Conservation (phyloP, 192 early-diverging fungal species). For the Chytriomyces hyalinus region DNA sequence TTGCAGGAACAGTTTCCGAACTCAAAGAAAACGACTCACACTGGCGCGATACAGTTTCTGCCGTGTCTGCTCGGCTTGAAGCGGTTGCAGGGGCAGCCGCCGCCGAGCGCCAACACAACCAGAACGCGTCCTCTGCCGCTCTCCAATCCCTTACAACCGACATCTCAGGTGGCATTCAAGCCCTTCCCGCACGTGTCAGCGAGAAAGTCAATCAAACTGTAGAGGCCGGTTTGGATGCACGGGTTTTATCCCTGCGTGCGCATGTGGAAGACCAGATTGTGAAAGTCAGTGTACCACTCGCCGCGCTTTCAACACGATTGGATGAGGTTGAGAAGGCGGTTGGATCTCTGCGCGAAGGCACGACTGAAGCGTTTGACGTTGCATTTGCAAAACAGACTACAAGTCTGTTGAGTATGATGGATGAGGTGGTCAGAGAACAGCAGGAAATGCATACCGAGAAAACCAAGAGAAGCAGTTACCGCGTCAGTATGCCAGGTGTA, state of each 20-base stretch:
- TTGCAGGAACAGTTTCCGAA: no score
- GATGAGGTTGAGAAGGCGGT: background rate
- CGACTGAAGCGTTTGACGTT: background rate
- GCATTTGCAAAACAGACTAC: conserved; percentile 8
- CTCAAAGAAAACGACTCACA: no score
- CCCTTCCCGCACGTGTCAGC: background rate
- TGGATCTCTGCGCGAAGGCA: background rate
- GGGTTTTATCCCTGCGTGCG: background rate
- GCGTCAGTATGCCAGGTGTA: background rate
- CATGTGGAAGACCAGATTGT: background rate
- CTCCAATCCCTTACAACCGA: no score
- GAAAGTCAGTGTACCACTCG: background rate
- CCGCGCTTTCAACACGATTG: background rate
- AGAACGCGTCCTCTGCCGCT: no score
- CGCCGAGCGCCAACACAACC: no score
- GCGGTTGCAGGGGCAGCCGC: no score
- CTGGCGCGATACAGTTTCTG: no score
- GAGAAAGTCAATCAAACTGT: background rate
- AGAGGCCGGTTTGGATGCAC: no score
- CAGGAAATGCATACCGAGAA: background rate
- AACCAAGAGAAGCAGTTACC: conserved; percentile 7
- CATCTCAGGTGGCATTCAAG: background rate
- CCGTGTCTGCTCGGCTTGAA: no score
- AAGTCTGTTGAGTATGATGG: background rate
- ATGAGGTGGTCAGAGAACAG: background rate